Conservation (phyloP, 768 basidiomycete species). For the Albatrellus ellisii region DNA sequence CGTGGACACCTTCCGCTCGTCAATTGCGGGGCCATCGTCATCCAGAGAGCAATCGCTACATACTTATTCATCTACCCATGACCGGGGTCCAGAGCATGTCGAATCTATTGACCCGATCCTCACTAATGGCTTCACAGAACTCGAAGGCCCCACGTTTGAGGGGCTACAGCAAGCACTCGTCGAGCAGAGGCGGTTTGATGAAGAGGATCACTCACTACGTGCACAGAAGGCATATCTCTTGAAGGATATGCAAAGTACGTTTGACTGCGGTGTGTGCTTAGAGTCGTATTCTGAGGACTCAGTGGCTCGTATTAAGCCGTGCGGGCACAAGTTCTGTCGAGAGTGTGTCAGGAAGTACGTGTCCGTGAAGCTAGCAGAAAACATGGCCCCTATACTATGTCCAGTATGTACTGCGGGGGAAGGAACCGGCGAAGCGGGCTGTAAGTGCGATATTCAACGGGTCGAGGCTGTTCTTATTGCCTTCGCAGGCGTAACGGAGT, state of each 20-base stretch:
- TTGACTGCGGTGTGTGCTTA: constrained; percentile 44
- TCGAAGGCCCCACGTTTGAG: neutral
- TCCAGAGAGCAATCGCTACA: neutral
- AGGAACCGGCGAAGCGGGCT: constrained; percentile 11
- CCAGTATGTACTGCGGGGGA: constrained; percentile 34
- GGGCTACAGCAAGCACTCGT: constrained; percentile 16
- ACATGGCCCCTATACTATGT: constrained; percentile 47
- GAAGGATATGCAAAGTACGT: constrained; percentile 20
- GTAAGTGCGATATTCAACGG: constrained; percentile 20
- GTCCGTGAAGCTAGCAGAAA: constrained; percentile 33
- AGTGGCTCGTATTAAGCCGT: constrained; percentile 29
- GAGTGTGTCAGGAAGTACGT: constrained; percentile 34
- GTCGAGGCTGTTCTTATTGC: neutral
- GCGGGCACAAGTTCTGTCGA: constrained; percentile 41
- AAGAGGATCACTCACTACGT: constrained; percentile 27
- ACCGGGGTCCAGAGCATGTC: neutral
- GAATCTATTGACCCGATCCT: neutral
- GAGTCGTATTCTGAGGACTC: constrained; percentile 32
- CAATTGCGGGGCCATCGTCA: neutral
- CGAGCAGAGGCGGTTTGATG: constrained; percentile 26
- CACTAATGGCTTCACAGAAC: neutral
- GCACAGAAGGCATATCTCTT: constrained; percentile 22
- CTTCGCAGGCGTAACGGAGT: constrained; percentile 25
- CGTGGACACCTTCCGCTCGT: neutral
- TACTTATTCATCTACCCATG: neutral